Conservation (phyloP, 768 basidiomycete species). For the Ramaria sp. region DNA sequence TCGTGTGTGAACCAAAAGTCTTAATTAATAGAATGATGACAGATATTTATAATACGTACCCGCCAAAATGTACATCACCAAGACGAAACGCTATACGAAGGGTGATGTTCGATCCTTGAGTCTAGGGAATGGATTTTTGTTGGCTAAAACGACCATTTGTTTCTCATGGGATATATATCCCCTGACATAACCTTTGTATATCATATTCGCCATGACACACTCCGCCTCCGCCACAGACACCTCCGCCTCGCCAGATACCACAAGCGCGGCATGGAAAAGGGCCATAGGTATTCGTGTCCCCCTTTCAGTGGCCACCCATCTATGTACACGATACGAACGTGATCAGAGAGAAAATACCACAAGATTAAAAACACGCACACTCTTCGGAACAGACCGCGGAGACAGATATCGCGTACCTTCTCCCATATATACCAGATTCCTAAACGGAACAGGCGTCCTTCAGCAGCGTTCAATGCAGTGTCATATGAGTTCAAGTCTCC, state of each 20-base stretch:
- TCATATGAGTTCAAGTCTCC: conserved; percentile 83
- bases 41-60: not conserved
- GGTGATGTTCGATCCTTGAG: conserved; percentile 33
- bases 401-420: conserved; percentile 76
- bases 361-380: conserved; percentile 39
- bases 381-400: conserved; percentile 70
- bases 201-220: conserved; percentile 91
- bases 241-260: conserved; percentile 38
- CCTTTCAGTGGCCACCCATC: conserved; percentile 73
- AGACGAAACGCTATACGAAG: not conserved
- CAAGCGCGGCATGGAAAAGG: conserved; percentile 70
- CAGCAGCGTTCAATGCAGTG: conserved; percentile 47
- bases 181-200: conserved; percentile 83
- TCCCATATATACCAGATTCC: conserved; percentile 84
- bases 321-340: conserved; percentile 20
- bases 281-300: conserved; percentile 69
- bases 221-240: conserved; percentile 77
- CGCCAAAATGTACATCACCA: not conserved
- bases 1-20: too few relatives aligned
- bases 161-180: conserved; percentile 97
- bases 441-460: conserved; percentile 69
- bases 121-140: conserved; percentile 70
- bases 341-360: not conserved
- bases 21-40: too few relatives aligned
- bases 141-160: conserved; percentile 85